Percentiles rank a stretch among this genome's conserved stretches.
These are phyloP conservation scores for Abrus precatorius DNA, from an alignment of 306 rosid species.

Conservation along the genomic window DNA sequence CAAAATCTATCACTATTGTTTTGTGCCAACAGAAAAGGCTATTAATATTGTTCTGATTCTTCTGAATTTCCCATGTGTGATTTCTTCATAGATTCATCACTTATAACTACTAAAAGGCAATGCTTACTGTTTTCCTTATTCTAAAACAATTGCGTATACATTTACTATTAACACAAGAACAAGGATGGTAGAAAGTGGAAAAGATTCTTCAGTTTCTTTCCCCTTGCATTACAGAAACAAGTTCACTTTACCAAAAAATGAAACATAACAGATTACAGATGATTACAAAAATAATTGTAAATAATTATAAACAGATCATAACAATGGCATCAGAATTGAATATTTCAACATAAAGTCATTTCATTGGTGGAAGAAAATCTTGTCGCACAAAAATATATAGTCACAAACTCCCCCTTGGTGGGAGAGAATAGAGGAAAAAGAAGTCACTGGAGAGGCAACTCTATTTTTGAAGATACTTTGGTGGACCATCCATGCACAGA, in stretches of 20 bases:
- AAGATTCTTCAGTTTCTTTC: neutral
- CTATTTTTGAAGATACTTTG: neutral
- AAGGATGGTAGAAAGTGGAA: neutral
- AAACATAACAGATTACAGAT: neutral
- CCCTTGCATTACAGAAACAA: neutral
- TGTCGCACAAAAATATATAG: neutral
- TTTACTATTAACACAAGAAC: neutral
- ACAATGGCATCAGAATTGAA: slow-evolving; percentile 6
- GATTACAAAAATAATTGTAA: slow-evolving; percentile 8
- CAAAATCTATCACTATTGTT: slow-evolving; percentile 31
- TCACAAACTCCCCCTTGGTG: neutral
- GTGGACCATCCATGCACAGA: neutral
- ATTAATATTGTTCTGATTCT: slow-evolving; percentile 42
- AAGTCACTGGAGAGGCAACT: too few species aligned
- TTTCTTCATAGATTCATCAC: neutral
- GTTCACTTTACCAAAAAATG: slow-evolving; percentile 15
- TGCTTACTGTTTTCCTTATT: neutral
- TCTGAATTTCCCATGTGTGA: slow-evolving; percentile 6
- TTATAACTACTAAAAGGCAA: neutral
- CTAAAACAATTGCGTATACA: neutral
- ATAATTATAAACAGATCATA: neutral
- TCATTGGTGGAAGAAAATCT: neutral
- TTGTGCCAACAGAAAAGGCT: slow-evolving; percentile 34
- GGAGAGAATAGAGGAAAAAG: too few species aligned
- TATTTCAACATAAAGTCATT: slow-evolving; percentile 1